Evolutionary conservation across 2,329 filamentous ascomycete species (phyloP), one percentile per base, ranked within the genome.

Genomic region (Apiospora sp.): DNA sequence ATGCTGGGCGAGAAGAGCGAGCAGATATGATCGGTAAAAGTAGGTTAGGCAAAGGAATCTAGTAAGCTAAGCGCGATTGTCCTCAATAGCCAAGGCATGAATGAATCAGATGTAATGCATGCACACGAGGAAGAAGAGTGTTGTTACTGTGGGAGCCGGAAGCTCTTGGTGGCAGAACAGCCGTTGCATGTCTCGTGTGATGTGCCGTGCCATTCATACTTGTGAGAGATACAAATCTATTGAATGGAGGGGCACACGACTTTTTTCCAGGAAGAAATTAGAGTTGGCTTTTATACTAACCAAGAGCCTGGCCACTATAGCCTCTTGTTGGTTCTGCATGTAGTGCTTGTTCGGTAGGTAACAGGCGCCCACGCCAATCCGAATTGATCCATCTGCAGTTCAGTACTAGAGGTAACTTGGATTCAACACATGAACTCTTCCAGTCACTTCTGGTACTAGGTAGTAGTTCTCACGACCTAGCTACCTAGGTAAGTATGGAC

Each of bases 181-280:
- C 80, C 77, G 81, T 79, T 82, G 82, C 80, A 77, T 81, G 80
- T 82, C 82, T 84, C 81, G 82, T 84, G 82, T 84, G 77, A 77
- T 81, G 73, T 77, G 58, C 58, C 58, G 58, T 64, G 58, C 58
- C 58, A 64, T 64, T 64, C 58, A 64, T 41, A 41, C 34, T 24
- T 41, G 58, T 41, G 58, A 64, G 58, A 41, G 58, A 64, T 41
- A 12, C 58, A 64, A n/a, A 13, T 41, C 34, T 41, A 41, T n/a
- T 77, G 75, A 77, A 81, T 77, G 78, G 79, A 80, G 80, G 80
- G 81, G 78, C 76, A 79, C 75, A 73, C 30, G 58, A 37, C 54
- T 61, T 61, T 46, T 68, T 68, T 27, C 16, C n/a, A 24, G 41
- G 24, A 71, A 77, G 79, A 79, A 81, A 80, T 81, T 81, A 79